Conservation (phyloP, 257 asterid genomes). For the Plectranthus barbatus region DNA sequence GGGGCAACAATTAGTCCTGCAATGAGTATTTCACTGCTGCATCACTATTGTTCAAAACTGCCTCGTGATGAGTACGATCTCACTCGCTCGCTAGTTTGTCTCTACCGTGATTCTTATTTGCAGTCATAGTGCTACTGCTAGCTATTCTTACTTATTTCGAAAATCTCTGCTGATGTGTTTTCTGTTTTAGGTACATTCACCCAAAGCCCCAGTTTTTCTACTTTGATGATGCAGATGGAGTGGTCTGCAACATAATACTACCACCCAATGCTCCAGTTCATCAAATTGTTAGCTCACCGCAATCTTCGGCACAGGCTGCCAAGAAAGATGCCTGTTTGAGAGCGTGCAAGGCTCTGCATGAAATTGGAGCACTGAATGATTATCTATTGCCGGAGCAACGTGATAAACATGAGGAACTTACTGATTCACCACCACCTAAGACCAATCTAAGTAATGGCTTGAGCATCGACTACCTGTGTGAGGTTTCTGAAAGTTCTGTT, state of each 20-base stretch:
- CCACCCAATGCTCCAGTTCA: constrained; percentile 91
- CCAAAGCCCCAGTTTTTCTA: constrained; percentile 70
- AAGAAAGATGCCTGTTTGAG: constrained; percentile 86
- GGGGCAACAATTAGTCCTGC: constrained; percentile 82
- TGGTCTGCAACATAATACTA: constrained; percentile 58
- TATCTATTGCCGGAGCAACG: constrained; percentile 82
- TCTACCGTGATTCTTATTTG: neutral
- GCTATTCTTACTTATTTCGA: constrained; percentile 7
- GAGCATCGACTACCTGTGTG: neutral
- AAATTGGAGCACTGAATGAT: constrained; percentile 82
- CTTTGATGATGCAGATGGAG: constrained; percentile 65
- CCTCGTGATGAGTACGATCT: constrained; percentile 86
- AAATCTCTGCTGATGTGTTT: neutral
- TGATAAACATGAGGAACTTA: constrained; percentile 40
- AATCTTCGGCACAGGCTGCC: constrained; percentile 57
- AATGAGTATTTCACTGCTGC: constrained; percentile 73
- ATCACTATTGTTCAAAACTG: constrained; percentile 86
- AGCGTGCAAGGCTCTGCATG: constrained; percentile 88
- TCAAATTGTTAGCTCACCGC: constrained; percentile 61
- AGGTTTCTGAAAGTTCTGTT: constrained; percentile 6
- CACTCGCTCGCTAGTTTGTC: constrained; percentile 13
- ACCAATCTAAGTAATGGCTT: constrained; percentile 2
- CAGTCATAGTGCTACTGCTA: neutral
- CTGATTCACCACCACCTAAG: constrained; percentile 18
- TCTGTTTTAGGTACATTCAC: constrained; percentile 58